Percentiles rank a stretch among this genome's conserved stretches.
Conservation (phyloP, 2,329 filamentous ascomycete genomes). For the Myriosclerotinia duriaeana region DNA sequence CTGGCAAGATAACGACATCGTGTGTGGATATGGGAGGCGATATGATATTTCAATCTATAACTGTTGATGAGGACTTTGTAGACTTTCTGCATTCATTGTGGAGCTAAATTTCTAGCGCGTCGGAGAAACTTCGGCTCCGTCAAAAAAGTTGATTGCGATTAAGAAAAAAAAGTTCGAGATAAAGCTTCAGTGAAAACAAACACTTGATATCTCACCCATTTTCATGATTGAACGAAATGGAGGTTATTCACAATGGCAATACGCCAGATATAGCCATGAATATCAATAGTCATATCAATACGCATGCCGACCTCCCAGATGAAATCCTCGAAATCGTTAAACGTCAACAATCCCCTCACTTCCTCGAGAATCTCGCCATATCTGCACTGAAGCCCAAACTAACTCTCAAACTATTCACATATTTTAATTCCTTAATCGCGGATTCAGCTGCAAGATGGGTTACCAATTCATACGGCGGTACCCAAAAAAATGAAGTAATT, state of each 20-base stretch:
- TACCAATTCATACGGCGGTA: conserved; percentile 38
- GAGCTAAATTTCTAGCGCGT: conserved; percentile 27
- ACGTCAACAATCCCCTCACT: conserved; percentile 60
- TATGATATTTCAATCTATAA: conserved; percentile 21
- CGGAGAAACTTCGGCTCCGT: conserved; percentile 16
- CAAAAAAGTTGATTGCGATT: conserved; percentile 22
- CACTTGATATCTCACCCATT: conserved; percentile 13
- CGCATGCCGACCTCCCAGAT: conserved; percentile 60
- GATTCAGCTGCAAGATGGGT: conserved; percentile 84
- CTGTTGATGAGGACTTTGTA: conserved; percentile 31
- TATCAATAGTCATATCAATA: conserved; percentile 42
- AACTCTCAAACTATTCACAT: conserved; percentile 71
- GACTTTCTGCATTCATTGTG: conserved; percentile 24
- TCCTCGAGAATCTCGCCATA: conserved; percentile 69
- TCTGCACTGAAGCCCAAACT: conserved; percentile 67
- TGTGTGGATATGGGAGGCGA: conserved; percentile 38
- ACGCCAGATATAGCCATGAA: conserved; percentile 46
- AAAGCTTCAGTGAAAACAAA: conserved; percentile 5
- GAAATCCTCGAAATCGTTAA: conserved; percentile 69
- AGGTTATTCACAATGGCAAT: conserved; percentile 53
- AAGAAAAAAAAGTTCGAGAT: conserved; percentile 27
- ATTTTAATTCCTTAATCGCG: conserved; percentile 73
- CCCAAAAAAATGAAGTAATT: conserved; percentile 48
- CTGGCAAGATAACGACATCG: conserved; percentile 63
- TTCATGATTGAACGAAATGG: conserved; percentile 17